phyloP scores from a whole-genome alignment of 1,284 basidiomycete genomes.

The Mycosarcoma maydis region DNA sequence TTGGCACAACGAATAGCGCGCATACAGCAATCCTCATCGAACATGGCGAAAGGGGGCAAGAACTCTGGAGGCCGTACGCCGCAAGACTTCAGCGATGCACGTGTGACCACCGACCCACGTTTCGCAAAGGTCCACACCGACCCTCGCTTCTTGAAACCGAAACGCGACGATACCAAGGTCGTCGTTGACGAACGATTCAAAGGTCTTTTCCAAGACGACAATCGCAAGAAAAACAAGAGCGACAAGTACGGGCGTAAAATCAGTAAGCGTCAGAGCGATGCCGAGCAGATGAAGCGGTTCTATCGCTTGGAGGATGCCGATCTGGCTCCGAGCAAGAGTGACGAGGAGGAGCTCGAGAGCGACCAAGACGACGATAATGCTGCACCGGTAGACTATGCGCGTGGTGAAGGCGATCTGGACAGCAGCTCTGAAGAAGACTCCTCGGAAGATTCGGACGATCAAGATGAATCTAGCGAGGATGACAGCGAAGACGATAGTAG shows the following conservation, averaged over 20 bases:
- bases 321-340: slow-evolving; percentile 69
- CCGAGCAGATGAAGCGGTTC: slow-evolving; percentile 54
- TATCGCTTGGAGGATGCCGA: slow-evolving; percentile 61
- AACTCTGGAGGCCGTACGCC: slow-evolving; percentile 1
- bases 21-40: neutral
- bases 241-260: slow-evolving; percentile 91
- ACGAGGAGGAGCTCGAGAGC: slow-evolving; percentile 22
- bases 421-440: slow-evolving; percentile 56
- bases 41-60: slow-evolving; percentile 34
- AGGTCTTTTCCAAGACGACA: slow-evolving; percentile 57
- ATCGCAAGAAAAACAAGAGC: slow-evolving; percentile 70
- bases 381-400: slow-evolving; percentile 80
- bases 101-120: slow-evolving; percentile 67
- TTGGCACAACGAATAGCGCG: too few species aligned
- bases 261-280: slow-evolving; percentile 38
- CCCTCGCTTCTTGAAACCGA: slow-evolving; percentile 87
- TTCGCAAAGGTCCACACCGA: slow-evolving; percentile 89
- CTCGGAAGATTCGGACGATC: slow-evolving; percentile 30
- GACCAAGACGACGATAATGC: slow-evolving; percentile 21
- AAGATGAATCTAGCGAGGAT: slow-evolving; percentile 68
- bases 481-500: slow-evolving; percentile 73
- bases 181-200: slow-evolving; percentile 95
- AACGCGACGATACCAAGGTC: slow-evolving; percentile 82
- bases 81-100: slow-evolving; percentile 22
- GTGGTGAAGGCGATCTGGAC: slow-evolving; percentile 72